Conservation (phyloP, 1,284 basidiomycete species). For the Ceratobasidium sp. region DNA sequence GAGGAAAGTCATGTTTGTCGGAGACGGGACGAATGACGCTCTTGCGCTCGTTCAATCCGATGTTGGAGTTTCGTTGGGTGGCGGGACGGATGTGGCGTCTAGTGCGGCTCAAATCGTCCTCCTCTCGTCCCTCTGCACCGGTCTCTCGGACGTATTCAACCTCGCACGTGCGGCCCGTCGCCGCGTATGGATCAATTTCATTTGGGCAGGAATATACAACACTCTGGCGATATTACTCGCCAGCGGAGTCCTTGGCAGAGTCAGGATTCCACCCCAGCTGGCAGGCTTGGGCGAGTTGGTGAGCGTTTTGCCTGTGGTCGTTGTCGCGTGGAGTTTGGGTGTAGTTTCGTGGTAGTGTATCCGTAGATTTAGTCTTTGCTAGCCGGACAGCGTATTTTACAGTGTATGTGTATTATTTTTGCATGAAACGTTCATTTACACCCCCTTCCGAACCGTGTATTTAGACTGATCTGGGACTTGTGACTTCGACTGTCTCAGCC, state of each 20-base stretch:
- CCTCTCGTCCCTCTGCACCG: slow-evolving; percentile 57
- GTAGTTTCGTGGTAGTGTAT: slow-evolving; percentile 21
- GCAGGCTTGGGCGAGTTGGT: slow-evolving; percentile 56
- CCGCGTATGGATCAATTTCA: slow-evolving; percentile 54
- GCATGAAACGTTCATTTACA: no score
- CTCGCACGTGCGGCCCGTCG: slow-evolving; percentile 54
- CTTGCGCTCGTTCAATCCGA: slow-evolving; percentile 77
- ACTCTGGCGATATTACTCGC: slow-evolving; percentile 71
- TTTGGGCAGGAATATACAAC: slow-evolving; percentile 76
- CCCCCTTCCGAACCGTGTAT: no score
- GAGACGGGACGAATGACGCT: slow-evolving; percentile 82
- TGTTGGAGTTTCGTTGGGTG: slow-evolving; percentile 76
- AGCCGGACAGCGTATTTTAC: background rate
- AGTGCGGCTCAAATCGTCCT: slow-evolving; percentile 80
- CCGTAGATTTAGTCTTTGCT: background rate
- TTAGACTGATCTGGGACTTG: background rate
- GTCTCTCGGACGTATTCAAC: slow-evolving; percentile 57
- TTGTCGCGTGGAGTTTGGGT: slow-evolving; percentile 46
- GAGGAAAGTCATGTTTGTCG: slow-evolving; percentile 66
- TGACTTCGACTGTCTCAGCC: background rate
- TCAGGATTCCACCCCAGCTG: slow-evolving; percentile 53
- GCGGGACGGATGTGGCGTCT: slow-evolving; percentile 68
- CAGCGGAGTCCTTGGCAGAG: slow-evolving; percentile 66
- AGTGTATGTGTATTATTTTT: no score
- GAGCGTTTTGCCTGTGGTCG: slow-evolving; percentile 53